Base-by-base conservation (phyloP, 768 basidiomycete species). In the Candolleomyces aberdarensis region DNA sequence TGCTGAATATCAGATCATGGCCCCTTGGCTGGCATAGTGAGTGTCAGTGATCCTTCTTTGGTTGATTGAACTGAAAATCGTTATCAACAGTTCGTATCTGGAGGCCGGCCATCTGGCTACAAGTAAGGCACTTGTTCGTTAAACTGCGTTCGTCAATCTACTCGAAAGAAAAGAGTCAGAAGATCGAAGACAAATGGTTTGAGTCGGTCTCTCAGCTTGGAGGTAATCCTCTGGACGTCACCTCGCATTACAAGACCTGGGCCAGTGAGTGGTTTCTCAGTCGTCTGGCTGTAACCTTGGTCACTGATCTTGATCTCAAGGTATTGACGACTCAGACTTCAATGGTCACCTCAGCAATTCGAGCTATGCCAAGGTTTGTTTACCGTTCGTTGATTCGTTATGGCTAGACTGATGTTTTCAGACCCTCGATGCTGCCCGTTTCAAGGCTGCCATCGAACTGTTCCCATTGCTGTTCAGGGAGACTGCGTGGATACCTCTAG, bases 331-430 rank as follows among this genome's bases (percentile, higher is more conserved):
- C 49, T 80, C 81, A 43, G 92, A 94, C 71, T 86, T 86, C 67
- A 84, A 89, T 67, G 70, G 80, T 14, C 91, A 94, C 67, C 77
- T 93, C 61, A 91, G 88, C 70, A 94, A 94, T 67, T 91, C 91
- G 0, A 86, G 84, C 58, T 94, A 93, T 62, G 83, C 88, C 5
- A 92, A 91, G 79, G 88, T 84, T 60, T 26, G 41, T 41, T 29
- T 9, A 11, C 15, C n/a, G 5, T 10, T 47, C 19, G 20, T n/a
- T n/a, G 1, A 15, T 32, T 47, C 3, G 10, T 26, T 17, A 26
- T 13, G 19, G 26, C 32, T 7, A 19, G 17, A 43, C 9, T 44
- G 22, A 57, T 6, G 56, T 29, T 44, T n/a, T 20, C 40, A 78
- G 80, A 75, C 76, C 6, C 67, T 85, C 7, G 83, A 85, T 64